These are phyloP conservation scores for Yamadazyma spencermartinsiae DNA, from an alignment of 1,139 yeast species.

Conservation along the genomic window DNA sequence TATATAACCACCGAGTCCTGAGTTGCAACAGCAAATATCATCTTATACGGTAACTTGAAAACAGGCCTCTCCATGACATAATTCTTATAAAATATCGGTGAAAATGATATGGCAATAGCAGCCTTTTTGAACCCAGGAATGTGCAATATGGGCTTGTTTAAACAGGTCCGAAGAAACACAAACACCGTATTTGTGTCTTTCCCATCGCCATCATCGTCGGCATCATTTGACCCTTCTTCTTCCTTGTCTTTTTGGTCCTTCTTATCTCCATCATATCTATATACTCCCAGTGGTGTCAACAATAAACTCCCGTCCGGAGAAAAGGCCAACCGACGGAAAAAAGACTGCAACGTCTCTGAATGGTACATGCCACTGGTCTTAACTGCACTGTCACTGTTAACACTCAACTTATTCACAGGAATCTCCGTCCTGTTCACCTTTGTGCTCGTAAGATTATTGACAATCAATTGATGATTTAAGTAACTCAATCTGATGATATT, in stretches of 20 bases:
- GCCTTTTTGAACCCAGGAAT: conserved; percentile 82
- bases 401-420: conserved; percentile 7
- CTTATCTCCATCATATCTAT: conserved; percentile 25
- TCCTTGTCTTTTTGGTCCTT: background rate
- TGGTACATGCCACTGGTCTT: conserved; percentile 50
- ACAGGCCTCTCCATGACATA: conserved; percentile 10
- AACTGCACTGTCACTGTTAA: background rate
- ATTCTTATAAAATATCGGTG: conserved; percentile 58
- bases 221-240: conserved; percentile 1
- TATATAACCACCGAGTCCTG: conserved; percentile 83
- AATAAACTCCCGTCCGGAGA: conserved; percentile 88
- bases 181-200: conserved; percentile 61
- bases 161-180: conserved; percentile 69
- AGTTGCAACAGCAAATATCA: conserved; percentile 92
- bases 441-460: conserved; percentile 3
- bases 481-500: conserved; percentile 49
- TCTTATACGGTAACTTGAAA: conserved; percentile 66
- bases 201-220: conserved; percentile 9
- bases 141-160: conserved; percentile 70
- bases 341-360: conserved; percentile 84
- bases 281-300: conserved; percentile 81
- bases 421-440: conserved; percentile 17
- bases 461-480: background rate
- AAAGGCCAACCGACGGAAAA: conserved; percentile 80
- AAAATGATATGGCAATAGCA: conserved; percentile 78